Evolutionary conservation across 768 basidiomycete genomes (phyloP), one percentile per base, ranked within the genome.

Genomic region (Serendipita vermifera): DNA sequence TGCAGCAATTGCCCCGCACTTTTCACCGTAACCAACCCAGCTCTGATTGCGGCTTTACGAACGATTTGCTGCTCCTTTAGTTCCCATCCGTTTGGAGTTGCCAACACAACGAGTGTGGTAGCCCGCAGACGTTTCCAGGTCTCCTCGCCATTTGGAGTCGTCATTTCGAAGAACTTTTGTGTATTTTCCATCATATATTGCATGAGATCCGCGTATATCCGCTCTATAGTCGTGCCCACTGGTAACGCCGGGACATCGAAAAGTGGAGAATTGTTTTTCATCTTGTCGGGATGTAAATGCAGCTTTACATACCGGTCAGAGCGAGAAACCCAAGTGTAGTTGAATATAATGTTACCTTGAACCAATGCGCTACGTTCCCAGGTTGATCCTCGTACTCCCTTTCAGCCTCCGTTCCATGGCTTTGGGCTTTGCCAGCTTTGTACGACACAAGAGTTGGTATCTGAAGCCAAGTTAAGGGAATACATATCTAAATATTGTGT

Each of bases 181-280:
- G 76, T 67, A 54, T 75, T 76, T 22, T 64, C 58, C 33, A 72
- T 70, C 5, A 79, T 68, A 59, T 79, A 79, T 20, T 48, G 39
- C 60, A 79, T 65, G 55, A 77, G 79, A 60, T 80, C 79, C 0
- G 69, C 64, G 22, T 78, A 71, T 41, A 79, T 65, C 29, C 78
- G 68, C 0, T 72, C 59, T 3, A 71, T 70, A 1, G 70, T 69
- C 62, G 68, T 75, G 59, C 68, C 68, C 7, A 60, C 56, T 3
- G 79, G 79, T 32, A 80, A 69, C 0, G 71, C 61, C 0, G 72
- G 73, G 15, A 75, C 65, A 31, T 73, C 69, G 26, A 51, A 41
- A 7, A 26, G 39, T 41, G 39, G 39, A 7, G 39, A 26, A 7
- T 6, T 26, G 15, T 41, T 26, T 6, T 17, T n/a, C 26, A 41